A percentile compares a stretch with the other conserved stretches of the same genome.
These are phyloP conservation scores for Chrysanthemum makinoi DNA, from an alignment of 129 eudicot species.

Conservation along the genomic window DNA sequence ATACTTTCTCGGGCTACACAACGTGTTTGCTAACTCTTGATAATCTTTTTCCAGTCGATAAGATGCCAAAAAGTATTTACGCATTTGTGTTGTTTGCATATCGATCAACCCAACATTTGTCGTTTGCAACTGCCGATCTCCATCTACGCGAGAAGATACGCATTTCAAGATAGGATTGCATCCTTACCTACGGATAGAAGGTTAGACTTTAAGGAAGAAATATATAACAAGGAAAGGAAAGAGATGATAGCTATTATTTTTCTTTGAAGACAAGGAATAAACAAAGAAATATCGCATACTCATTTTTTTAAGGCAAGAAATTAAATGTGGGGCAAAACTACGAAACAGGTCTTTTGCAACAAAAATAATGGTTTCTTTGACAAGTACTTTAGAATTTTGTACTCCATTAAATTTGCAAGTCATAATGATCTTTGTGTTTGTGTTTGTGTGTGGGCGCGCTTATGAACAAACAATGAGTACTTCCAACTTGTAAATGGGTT, in stretches of 20 bases:
- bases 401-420: not conserved
- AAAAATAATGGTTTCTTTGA: not conserved
- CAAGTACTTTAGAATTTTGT: not conserved
- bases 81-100: slow-evolving; percentile 27
- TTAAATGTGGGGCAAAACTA: not conserved
- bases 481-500: slow-evolving; percentile 10
- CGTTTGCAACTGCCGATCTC: slow-evolving; percentile 57
- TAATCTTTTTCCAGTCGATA: not conserved
- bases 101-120: slow-evolving; percentile 79
- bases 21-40: not conserved
- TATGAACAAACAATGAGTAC: not conserved
- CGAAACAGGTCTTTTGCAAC: not conserved
- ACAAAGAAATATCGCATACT: not conserved
- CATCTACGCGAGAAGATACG: slow-evolving; percentile 60
- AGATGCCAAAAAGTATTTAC: slow-evolving; percentile 5
- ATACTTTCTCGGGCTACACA: not conserved
- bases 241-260: not conserved
- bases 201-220: not conserved
- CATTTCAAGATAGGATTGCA: slow-evolving; percentile 76
- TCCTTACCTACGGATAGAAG: slow-evolving; percentile 53
- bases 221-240: not conserved
- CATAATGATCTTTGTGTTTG: not conserved
- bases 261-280: not conserved
- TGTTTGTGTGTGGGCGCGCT: not conserved
- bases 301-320: not conserved